phyloP scores from a whole-genome alignment of 2,329 filamentous ascomycete species.

The Mollisia scopiformis region DNA sequence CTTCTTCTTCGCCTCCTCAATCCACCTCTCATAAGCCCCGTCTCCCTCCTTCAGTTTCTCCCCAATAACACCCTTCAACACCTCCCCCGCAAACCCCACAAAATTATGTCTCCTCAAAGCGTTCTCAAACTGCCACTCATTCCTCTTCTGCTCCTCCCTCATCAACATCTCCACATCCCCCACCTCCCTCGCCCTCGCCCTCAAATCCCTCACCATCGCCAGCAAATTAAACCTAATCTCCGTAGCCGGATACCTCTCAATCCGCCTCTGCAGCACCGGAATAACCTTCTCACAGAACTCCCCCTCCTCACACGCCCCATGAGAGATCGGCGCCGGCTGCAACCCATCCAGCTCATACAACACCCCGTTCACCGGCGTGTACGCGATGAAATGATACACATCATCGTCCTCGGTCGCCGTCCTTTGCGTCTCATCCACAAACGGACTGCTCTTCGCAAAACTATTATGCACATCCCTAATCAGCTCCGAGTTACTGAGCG shows the following conservation, averaged over 20 bases:
- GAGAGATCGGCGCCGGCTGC: slow-evolving; percentile 88
- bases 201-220: slow-evolving; percentile 85
- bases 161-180: slow-evolving; percentile 80
- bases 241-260: slow-evolving; percentile 79
- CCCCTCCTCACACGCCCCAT: slow-evolving; percentile 72
- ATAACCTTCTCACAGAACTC: slow-evolving; percentile 82
- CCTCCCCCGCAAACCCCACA: slow-evolving; percentile 89
- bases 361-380: slow-evolving; percentile 76
- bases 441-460: slow-evolving; percentile 79
- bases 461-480: slow-evolving; percentile 71
- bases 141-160: slow-evolving; percentile 81
- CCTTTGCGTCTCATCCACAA: slow-evolving; percentile 86
- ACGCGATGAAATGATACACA: slow-evolving; percentile 97
- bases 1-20: slow-evolving; percentile 66
- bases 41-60: slow-evolving; percentile 70
- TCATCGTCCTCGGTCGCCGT: slow-evolving; percentile 77
- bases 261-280: slow-evolving; percentile 81
- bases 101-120: slow-evolving; percentile 91
- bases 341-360: slow-evolving; percentile 96
- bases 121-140: slow-evolving; percentile 94
- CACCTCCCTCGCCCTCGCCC: slow-evolving; percentile 75
- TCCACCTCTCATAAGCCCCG: slow-evolving; percentile 71
- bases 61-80: slow-evolving; percentile 83
- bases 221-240: slow-evolving; percentile 97
- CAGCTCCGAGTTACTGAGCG: slow-evolving; percentile 66